Evolutionary conservation across 2,329 filamentous ascomycete genomes (phyloP).

Genomic region (Colletotrichum noveboracense): DNA sequence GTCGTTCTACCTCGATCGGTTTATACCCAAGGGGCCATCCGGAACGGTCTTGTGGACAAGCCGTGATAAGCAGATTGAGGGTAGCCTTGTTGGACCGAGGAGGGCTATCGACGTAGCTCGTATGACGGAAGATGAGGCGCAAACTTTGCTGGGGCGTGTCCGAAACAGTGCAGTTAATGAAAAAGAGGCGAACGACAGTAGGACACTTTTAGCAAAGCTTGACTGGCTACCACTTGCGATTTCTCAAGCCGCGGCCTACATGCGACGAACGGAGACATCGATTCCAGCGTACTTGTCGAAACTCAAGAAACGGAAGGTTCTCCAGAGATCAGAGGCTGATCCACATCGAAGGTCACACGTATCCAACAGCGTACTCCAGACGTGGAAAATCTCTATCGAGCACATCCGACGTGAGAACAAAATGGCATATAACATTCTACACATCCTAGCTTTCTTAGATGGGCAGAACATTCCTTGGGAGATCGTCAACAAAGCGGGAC

Average conservation of each 20-base stretch:
- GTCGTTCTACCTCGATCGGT: neutral
- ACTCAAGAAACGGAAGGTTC: slow-evolving; percentile 26
- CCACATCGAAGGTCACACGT: slow-evolving; percentile 29
- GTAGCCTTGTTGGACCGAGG: slow-evolving; percentile 24
- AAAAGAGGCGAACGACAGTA: neutral
- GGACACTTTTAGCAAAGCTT: slow-evolving; percentile 26
- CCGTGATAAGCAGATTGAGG: slow-evolving; percentile 30
- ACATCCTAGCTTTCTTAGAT: slow-evolving; percentile 36
- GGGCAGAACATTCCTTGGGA: slow-evolving; percentile 33
- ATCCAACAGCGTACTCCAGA: slow-evolving; percentile 37
- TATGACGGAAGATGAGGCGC: slow-evolving; percentile 27
- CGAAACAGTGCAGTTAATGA: neutral
- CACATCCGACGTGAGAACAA: slow-evolving; percentile 31
- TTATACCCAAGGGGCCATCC: slow-evolving; percentile 27
- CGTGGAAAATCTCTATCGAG: slow-evolving; percentile 37
- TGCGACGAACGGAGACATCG: slow-evolving; percentile 29
- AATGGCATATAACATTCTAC: slow-evolving; percentile 32
- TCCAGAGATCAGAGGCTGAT: slow-evolving; percentile 28
- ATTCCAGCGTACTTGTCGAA: slow-evolving; percentile 29
- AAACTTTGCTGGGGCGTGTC: slow-evolving; percentile 15
- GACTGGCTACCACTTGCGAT: slow-evolving; percentile 35
- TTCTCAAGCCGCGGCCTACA: slow-evolving; percentile 35
- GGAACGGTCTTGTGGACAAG: slow-evolving; percentile 39
- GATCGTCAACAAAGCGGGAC: slow-evolving; percentile 21
- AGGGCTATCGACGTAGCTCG: slow-evolving; percentile 26